phyloP scores from a whole-genome alignment of 2,329 filamentous ascomycete species.

The Beauveria sp. region DNA sequence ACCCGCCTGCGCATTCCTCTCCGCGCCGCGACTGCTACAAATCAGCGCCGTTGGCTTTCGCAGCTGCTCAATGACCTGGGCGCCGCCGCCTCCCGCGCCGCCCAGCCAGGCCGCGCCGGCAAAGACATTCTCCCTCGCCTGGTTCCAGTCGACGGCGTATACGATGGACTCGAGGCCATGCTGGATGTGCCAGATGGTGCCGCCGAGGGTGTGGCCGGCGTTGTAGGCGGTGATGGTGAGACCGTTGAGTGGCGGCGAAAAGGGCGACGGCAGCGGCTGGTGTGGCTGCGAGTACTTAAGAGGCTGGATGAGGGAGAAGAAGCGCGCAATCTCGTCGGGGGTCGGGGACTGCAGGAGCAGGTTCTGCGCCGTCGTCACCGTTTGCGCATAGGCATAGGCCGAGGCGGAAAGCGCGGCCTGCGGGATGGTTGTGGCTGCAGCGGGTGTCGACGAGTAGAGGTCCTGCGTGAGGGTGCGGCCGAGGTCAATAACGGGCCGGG shows the following conservation, averaged over 20 bases:
- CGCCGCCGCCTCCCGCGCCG: slow-evolving; percentile 68
- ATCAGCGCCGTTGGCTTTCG: slow-evolving; percentile 89
- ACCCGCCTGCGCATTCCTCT: slow-evolving; percentile 60
- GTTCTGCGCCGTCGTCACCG: slow-evolving; percentile 40
- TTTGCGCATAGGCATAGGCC: slow-evolving; percentile 44
- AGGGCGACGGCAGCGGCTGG: slow-evolving; percentile 78
- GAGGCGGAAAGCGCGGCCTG: slow-evolving; percentile 62
- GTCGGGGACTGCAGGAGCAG: slow-evolving; percentile 65
- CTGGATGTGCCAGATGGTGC: slow-evolving; percentile 98
- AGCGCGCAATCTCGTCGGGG: slow-evolving; percentile 80
- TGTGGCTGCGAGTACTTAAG: slow-evolving; percentile 97
- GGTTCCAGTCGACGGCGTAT: slow-evolving; percentile 97
- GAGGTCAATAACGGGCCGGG: slow-evolving; percentile 84
- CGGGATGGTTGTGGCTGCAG: slow-evolving; percentile 79
- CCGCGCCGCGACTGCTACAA: slow-evolving; percentile 78
- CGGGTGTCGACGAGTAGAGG: slow-evolving; percentile 79
- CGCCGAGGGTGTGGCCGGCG: slow-evolving; percentile 89
- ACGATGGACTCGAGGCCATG: slow-evolving; percentile 95
- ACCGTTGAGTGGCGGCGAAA: slow-evolving; percentile 81
- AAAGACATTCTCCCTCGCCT: slow-evolving; percentile 91
- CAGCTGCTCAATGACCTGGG: slow-evolving; percentile 88
- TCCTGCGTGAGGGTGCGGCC: slow-evolving; percentile 88
- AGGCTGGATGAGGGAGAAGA: slow-evolving; percentile 84
- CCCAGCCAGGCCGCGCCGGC: slow-evolving; percentile 91
- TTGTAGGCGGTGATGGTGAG: slow-evolving; percentile 95